Evolutionary conservation across 2,329 filamentous ascomycete species (phyloP), one percentile per base, ranked within the genome.

Genomic region (Thielaviopsis punctulata): DNA sequence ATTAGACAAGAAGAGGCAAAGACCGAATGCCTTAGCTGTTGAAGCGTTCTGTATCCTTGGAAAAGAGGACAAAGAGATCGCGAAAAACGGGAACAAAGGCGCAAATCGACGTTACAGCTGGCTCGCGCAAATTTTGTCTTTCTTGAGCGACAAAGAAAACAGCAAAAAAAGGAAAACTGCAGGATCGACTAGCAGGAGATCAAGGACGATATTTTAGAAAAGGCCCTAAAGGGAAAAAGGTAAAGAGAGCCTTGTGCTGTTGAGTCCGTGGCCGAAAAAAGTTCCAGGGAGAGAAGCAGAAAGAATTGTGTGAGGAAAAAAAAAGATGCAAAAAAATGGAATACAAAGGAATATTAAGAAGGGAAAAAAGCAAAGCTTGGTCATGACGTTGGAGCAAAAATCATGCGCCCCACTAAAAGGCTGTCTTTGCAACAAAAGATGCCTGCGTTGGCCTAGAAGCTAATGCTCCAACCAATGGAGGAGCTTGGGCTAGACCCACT

Each of bases 371-470:
- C 6, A 46, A 23, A 46, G 22, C 44, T 36, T 12, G 22, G 43
- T 49, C 50, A 52, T 52, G 50, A 52, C 43, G 43, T 46, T 48
- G 45, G 45, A n/a, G 23, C 46, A 45, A 23, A 53, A 44, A 43
- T 4, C 18, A 18, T 19, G 18, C 33, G 39, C 21, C 48, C 36
- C 24, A 50, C 36, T 41, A 41, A 41, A 36, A 15, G 15, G 8
- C 4, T 41, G 36, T 22, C 24, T 18, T 24, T 27, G 24, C n/a
- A 18, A 27, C 15, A 23, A 41, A 41, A 41, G 36, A 15, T 41
- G 36, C 36, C 36, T 41, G 19, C n/a, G 36, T 4, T 41, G n/a
- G 13, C 33, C 18, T 39, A 15, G 6, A n/a, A 6, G 2, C 6
- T 18, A n/a, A 15, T 19, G 36, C 7, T 3, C n/a, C 36, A 41